Evolutionary conservation across 164 flowering plant genomes (phyloP).

Genomic region (Magnolia officinalis): DNA sequence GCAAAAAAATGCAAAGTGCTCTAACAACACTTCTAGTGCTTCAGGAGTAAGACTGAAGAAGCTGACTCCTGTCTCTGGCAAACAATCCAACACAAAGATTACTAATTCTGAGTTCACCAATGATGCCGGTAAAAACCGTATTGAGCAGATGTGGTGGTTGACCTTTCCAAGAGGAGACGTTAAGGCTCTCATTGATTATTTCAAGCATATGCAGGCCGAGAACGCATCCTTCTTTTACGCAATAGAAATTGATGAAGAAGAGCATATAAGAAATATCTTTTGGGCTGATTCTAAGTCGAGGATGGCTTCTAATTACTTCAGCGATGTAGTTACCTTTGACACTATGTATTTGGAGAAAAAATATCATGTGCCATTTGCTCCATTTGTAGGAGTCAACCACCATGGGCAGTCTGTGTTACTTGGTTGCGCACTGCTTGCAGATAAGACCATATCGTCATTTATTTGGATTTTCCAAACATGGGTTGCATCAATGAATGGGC

Average conservation of each 20-base stretch:
- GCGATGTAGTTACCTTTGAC: conserved; percentile 13
- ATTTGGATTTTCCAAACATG: conserved; percentile 16
- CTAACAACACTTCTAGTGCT: background rate
- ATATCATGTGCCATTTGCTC: conserved; percentile 10
- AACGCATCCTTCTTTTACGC: conserved; percentile 18
- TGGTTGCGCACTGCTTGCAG: conserved; percentile 16
- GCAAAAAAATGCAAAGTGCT: background rate
- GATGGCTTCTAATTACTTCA: conserved; percentile 13
- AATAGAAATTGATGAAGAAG: conserved; percentile 13
- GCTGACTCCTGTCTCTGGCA: no score
- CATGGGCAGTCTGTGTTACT: conserved; percentile 16
- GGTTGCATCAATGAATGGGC: conserved; percentile 16
- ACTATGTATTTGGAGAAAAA: conserved; percentile 6
- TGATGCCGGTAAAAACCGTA: background rate
- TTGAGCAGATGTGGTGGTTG: background rate
- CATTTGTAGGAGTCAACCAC: conserved; percentile 15
- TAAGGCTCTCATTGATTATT: conserved; percentile 5
- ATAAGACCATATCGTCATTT: conserved; percentile 7
- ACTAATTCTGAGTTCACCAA: conserved; percentile 5
- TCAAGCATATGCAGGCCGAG: conserved; percentile 12
- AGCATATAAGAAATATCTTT: conserved; percentile 10
- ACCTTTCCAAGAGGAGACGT: conserved; percentile 7
- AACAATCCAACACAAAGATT: background rate
- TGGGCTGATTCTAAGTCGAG: conserved; percentile 15
- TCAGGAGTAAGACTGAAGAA: no score